These are phyloP conservation scores for Ganoderma lingzhi DNA, from an alignment of 1,284 basidiomycete species.

Conservation along the genomic window DNA sequence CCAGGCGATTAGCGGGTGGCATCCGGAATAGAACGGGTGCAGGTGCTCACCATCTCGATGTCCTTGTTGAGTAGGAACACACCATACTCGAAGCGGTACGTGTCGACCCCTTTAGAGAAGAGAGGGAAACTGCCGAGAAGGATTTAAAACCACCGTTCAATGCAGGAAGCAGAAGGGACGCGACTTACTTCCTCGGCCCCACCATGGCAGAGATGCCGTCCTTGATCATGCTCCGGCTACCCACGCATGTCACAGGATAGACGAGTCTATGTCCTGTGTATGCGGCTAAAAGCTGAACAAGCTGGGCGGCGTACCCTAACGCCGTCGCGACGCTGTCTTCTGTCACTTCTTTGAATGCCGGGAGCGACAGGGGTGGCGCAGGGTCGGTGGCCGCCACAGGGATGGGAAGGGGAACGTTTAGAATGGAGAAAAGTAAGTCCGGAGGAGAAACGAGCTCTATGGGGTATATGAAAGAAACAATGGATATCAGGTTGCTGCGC, in stretches of 20 bases:
- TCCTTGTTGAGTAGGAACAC: constrained; percentile 98
- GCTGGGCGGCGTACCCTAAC: constrained; percentile 87
- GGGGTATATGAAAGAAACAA: constrained; percentile 85
- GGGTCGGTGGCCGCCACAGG: constrained; percentile 80
- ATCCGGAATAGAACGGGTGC: constrained; percentile 14
- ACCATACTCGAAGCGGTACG: constrained; percentile 97
- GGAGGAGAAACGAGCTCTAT: constrained; percentile 86
- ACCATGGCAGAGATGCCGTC: constrained; percentile 95
- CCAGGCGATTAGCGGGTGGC: background rate
- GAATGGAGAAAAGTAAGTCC: constrained; percentile 86
- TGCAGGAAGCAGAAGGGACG: constrained; percentile 10
- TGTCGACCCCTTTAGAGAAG: constrained; percentile 93
- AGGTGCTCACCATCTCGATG: constrained; percentile 84
- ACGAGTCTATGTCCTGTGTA: constrained; percentile 82
- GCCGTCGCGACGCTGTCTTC: constrained; percentile 88
- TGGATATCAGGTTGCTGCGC: constrained; percentile 77
- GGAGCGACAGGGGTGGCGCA: constrained; percentile 81
- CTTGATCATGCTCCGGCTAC: constrained; percentile 87
- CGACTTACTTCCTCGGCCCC: constrained; percentile 86
- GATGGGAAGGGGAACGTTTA: constrained; percentile 86
- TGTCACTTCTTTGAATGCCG: constrained; percentile 74
- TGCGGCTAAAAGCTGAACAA: constrained; percentile 82
- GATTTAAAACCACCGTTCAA: constrained; percentile 25
- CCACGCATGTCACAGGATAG: constrained; percentile 90
- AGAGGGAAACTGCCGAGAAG: constrained; percentile 82